Evolutionary conservation across 1,139 yeast species (phyloP).

Genomic region (Candida sp.): DNA sequence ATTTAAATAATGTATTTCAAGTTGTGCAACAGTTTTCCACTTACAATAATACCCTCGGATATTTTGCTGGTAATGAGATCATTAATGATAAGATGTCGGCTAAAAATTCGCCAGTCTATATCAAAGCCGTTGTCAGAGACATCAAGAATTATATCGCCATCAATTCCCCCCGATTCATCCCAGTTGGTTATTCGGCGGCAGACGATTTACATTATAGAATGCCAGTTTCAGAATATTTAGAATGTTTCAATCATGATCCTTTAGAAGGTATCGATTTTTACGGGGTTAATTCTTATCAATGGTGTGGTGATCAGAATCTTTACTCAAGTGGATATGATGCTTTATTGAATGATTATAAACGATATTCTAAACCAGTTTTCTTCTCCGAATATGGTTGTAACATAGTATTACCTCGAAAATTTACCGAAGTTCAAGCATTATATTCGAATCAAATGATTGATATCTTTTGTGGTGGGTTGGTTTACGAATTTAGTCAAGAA

Average conservation of each 20-base stretch:
- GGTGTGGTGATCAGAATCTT: slow-evolving; percentile 94
- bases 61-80: slow-evolving; percentile 93
- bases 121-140: slow-evolving; percentile 80
- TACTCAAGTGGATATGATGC: slow-evolving; percentile 77
- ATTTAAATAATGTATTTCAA: slow-evolving; percentile 73
- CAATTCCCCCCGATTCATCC: slow-evolving; percentile 64
- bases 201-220: slow-evolving; percentile 79
- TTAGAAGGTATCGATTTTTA: slow-evolving; percentile 78
- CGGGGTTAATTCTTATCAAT: slow-evolving; percentile 93
- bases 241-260: slow-evolving; percentile 62
- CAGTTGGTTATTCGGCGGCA: slow-evolving; percentile 95
- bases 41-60: slow-evolving; percentile 87
- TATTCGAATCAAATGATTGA: slow-evolving; percentile 73
- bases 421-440: slow-evolving; percentile 73
- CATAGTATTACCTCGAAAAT: slow-evolving; percentile 71
- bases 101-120: slow-evolving; percentile 58
- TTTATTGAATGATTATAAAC: slow-evolving; percentile 67
- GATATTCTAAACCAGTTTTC: slow-evolving; percentile 74
- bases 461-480: slow-evolving; percentile 90
- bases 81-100: slow-evolving; percentile 82
- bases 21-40: slow-evolving; percentile 79
- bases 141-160: slow-evolving; percentile 64
- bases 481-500: slow-evolving; percentile 89
- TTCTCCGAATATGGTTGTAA: slow-evolving; percentile 96
- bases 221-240: slow-evolving; percentile 76